A percentile compares a stretch with the other conserved stretches of the same genome.
These are phyloP conservation scores for Cercis canadensis DNA, from an alignment of 306 rosid genomes.

Conservation along the genomic window DNA sequence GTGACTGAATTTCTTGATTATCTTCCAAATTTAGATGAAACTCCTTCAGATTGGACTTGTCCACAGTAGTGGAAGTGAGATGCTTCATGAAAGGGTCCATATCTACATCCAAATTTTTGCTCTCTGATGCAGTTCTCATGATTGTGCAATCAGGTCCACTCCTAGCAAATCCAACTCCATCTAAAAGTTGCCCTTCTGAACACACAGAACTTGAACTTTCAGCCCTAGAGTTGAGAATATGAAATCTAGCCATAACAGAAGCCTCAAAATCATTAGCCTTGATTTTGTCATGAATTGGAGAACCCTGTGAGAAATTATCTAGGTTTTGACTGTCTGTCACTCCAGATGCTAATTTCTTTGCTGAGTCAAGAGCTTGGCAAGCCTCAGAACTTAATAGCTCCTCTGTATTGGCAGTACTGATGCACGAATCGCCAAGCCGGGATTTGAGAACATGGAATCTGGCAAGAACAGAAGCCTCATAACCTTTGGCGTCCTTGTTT, in stretches of 20 bases:
- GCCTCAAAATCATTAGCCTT: slow-evolving; percentile 43
- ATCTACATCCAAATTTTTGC: slow-evolving; percentile 33
- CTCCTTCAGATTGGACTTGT: slow-evolving; percentile 37
- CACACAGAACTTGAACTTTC: slow-evolving; percentile 43
- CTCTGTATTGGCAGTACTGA: slow-evolving; percentile 19
- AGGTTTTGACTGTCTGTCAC: slow-evolving; percentile 32
- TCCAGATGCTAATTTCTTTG: slow-evolving; percentile 34
- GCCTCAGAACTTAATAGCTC: slow-evolving; percentile 44
- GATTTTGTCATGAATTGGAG: slow-evolving; percentile 32
- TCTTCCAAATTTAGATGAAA: slow-evolving; percentile 39
- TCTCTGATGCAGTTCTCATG: slow-evolving; percentile 40
- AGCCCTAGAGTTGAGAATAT: slow-evolving; percentile 54
- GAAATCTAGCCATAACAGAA: slow-evolving; percentile 64
- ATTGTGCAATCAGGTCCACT: slow-evolving; percentile 43
- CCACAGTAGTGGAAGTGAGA: slow-evolving; percentile 38
- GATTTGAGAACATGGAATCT: slow-evolving; percentile 54
- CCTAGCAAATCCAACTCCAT: slow-evolving; percentile 36
- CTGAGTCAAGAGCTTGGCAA: slow-evolving; percentile 27
- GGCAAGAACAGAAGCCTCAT: slow-evolving; percentile 62
- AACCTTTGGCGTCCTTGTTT: slow-evolving; percentile 30
- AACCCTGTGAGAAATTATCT: slow-evolving; percentile 30
- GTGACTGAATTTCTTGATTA: slow-evolving; percentile 42
- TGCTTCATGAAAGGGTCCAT: slow-evolving; percentile 34
- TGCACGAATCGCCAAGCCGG: slow-evolving; percentile 41
- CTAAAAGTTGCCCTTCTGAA: slow-evolving; percentile 41